Base-by-base conservation (phyloP, 2,329 filamentous ascomycete genomes). In the Penicillium sp. region DNA sequence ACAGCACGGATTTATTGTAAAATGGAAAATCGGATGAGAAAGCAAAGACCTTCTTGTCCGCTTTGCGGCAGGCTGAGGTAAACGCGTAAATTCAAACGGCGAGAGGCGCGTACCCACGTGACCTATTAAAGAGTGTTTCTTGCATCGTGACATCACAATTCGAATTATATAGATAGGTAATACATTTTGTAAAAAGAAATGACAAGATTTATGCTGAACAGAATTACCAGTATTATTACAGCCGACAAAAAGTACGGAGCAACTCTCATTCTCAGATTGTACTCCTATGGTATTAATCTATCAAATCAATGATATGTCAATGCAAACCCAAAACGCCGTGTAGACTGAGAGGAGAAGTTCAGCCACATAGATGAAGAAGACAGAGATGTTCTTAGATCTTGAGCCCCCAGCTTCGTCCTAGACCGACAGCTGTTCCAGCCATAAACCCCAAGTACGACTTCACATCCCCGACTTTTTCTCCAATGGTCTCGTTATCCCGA, bases 351-450 rank as follows among this genome's bases (percentile, higher is more conserved):
- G 8, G 14, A 40, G 35, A 16, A 40, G 2, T 40, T n/a, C 35
- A 14, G 11, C 35, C 35, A 14, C 2, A 40, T n/a, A 5, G 11
- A 42, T 21, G 16, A 42, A 14, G 5, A 14, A 21, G 45, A 28
- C 5, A 33, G 23, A 30, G 30, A 33, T 20, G n/a, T 47, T 18
- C 11, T 79, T 73, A 95, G 71, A 97, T 85, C 68, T 88, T 86
- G 62, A 91, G 78, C 0, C 93, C 93, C 77, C 92, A 96, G 72
- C 91, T 97, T 74, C 92, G 83, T 63, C 96, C 76, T 52, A 96
- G 81, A 67, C 96, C 96, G 56, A 97, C 74, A 16, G 86, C 81
- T 5, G 89, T 89, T 55, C 83, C 83, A 3, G 86, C 86, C 48
- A 90, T 90, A 72, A 95, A 97, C 5, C 88, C 85, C n/a, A 88